Percentiles rank a stretch among this genome's conserved stretches.
phyloP scores from a whole-genome alignment of 2,329 filamentous ascomycete genomes.

The Reticulascus tulasneorum region DNA sequence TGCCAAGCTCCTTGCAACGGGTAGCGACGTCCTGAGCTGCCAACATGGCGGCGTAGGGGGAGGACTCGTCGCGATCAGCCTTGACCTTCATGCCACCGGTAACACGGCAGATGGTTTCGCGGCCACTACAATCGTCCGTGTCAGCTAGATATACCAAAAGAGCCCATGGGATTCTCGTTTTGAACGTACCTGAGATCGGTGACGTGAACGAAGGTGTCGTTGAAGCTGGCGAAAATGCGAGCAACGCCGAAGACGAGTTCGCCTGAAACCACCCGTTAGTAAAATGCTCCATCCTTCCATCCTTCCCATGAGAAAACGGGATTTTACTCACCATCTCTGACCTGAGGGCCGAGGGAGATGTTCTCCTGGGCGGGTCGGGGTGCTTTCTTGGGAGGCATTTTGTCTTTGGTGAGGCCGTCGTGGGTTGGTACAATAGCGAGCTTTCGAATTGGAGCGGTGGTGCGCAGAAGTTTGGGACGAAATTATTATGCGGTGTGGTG shows the following conservation, averaged over 20 bases:
- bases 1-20: slow-evolving; percentile 70
- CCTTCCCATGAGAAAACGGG: no score
- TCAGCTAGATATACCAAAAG: slow-evolving; percentile 51
- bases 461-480: no score
- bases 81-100: slow-evolving; percentile 99
- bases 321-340: slow-evolving; percentile 75
- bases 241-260: slow-evolving; percentile 98
- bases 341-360: slow-evolving; percentile 95
- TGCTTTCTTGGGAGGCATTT: slow-evolving; percentile 88
- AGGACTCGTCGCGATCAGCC: slow-evolving; percentile 99
- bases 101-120: slow-evolving; percentile 99
- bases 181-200: slow-evolving; percentile 88
- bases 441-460: no score
- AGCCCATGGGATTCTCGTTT: slow-evolving; percentile 5
- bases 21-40: slow-evolving; percentile 96
- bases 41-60: slow-evolving; percentile 99
- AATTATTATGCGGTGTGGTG: no score
- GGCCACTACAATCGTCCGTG: slow-evolving; percentile 78
- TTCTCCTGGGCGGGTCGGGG: slow-evolving; percentile 88
- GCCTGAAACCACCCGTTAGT: slow-evolving; percentile 47
- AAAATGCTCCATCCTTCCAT: no score
- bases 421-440: no score
- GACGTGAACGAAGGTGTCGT: slow-evolving; percentile 95
- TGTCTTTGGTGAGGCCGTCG: no score
- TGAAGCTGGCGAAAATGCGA: slow-evolving; percentile 95